Evolutionary conservation across 495 filamentous ascomycete species (phyloP), one percentile per base, ranked within the genome.

Genomic region (Physcia stellaris): DNA sequence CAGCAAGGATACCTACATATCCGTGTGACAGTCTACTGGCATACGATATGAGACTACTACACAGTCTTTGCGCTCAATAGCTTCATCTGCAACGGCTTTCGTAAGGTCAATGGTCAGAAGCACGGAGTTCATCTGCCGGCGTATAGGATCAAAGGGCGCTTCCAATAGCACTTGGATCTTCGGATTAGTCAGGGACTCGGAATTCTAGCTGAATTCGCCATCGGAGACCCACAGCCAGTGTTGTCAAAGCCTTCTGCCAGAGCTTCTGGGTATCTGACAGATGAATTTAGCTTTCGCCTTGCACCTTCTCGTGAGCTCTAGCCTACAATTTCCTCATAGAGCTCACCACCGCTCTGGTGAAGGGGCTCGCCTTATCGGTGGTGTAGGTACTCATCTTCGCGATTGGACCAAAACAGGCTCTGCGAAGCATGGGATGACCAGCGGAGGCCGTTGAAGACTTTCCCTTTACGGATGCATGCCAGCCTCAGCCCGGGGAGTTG

Each of bases 211-310:
- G n/a, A n/a, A n/a, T n/a, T n/a, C n/a, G n/a, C n/a, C n/a, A n/a
- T n/a, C n/a, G n/a, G n/a, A n/a, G n/a, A 48, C 79, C 53, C 60
- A 86, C 83, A 57, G 43, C 85, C 85, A 28, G 84, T 95, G 47
- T 98, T 98, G 54, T 98, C 90, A 64, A 82, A 98, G 58, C 79
- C 78, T 49, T 95, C 87, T 9, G 90, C 88, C 32, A 96, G 67
- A 28, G 74, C 74, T 59, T 87, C 80, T 0, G 90, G 90, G 56
- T 93, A 98, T 27, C 86, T 93, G 50, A 37, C 21, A n/a, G n/a
- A 44, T 11, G 41, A 49, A 46, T 44, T 27, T 49, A n/a, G n/a
- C n/a, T n/a, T n/a, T n/a, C n/a, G n/a, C n/a, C 15, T 24, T 27
- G 17, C 20, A 15, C 24, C 16, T 24, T 6, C 40, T 47, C 13